Evolutionary conservation across 192 early-diverging fungal genomes (phyloP).

Genomic region (Backusella parvicylindrica): DNA sequence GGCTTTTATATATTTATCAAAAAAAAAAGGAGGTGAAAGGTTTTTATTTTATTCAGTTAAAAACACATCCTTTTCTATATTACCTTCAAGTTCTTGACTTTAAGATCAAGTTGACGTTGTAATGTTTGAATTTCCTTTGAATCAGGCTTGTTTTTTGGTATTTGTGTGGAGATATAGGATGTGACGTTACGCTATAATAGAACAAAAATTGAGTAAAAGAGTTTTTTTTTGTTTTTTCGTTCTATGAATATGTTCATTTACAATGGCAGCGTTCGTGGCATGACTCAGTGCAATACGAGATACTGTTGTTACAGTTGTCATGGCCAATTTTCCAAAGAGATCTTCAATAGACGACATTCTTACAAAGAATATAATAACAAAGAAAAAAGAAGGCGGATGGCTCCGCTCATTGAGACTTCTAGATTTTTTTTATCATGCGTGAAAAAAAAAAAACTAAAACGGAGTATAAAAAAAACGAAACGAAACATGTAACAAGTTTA

Average conservation of each 20-base stretch:
- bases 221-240: too few relatives aligned
- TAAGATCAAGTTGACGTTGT: slow-evolving; percentile 33
- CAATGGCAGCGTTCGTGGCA: slow-evolving; percentile 36
- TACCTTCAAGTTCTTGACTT: slow-evolving; percentile 36
- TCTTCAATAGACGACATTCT: slow-evolving; percentile 31
- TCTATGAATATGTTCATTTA: too few relatives aligned
- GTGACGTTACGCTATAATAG: slow-evolving; percentile 25
- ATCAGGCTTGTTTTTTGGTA: slow-evolving; percentile 18
- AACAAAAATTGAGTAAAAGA: not conserved
- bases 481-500: not conserved
- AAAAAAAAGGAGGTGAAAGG: too few relatives aligned
- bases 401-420: not conserved
- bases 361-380: not conserved
- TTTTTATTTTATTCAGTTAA: too few relatives aligned
- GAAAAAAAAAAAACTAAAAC: not conserved
- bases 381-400: not conserved
- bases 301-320: slow-evolving; percentile 30
- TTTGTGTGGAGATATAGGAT: slow-evolving; percentile 14
- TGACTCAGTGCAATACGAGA: slow-evolving; percentile 31
- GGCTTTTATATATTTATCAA: slow-evolving; percentile 39
- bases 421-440: not conserved
- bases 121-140: slow-evolving; percentile 14
- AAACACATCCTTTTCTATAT: too few relatives aligned
- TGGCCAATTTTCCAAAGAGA: slow-evolving; percentile 32
- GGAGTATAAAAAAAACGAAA: not conserved